Conservation (phyloP, 129 eudicot species). For the Flaveria linearis region DNA sequence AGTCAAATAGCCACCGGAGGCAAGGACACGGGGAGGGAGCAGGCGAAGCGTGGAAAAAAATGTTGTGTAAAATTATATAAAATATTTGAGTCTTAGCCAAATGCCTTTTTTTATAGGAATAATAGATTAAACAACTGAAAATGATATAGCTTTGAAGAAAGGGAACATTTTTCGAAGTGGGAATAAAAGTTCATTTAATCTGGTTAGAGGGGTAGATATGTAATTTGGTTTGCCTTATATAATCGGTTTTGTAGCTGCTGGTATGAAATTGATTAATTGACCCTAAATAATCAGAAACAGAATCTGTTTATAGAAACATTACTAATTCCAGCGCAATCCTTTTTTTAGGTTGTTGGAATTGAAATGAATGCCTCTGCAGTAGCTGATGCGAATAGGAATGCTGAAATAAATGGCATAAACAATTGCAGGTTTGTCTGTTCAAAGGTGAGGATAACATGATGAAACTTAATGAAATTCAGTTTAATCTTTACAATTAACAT, state of each 20-base stretch:
- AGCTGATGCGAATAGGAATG: constrained; percentile 89
- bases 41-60: too few relatives aligned
- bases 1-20: too few relatives aligned
- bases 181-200: not conserved
- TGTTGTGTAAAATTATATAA: not conserved
- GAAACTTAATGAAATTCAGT: not conserved
- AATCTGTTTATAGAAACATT: not conserved
- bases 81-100: not conserved
- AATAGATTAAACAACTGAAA: not conserved
- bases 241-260: not conserved
- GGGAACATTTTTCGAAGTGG: not conserved
- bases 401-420: constrained; percentile 86
- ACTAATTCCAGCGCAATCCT: constrained; percentile 13
- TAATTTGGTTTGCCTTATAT: not conserved
- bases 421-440: constrained; percentile 91
- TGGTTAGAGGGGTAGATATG: not conserved
- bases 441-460: constrained; percentile 55
- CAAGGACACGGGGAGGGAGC: too few relatives aligned
- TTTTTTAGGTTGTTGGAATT: constrained; percentile 85
- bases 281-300: not conserved
- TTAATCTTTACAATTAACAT: not conserved
- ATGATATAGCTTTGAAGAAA: not conserved
- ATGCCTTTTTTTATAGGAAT: not conserved
- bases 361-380: constrained; percentile 99
- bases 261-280: not conserved